phyloP scores from a whole-genome alignment of 202 grass and related monocot species.

The Elaeis oleifera region DNA sequence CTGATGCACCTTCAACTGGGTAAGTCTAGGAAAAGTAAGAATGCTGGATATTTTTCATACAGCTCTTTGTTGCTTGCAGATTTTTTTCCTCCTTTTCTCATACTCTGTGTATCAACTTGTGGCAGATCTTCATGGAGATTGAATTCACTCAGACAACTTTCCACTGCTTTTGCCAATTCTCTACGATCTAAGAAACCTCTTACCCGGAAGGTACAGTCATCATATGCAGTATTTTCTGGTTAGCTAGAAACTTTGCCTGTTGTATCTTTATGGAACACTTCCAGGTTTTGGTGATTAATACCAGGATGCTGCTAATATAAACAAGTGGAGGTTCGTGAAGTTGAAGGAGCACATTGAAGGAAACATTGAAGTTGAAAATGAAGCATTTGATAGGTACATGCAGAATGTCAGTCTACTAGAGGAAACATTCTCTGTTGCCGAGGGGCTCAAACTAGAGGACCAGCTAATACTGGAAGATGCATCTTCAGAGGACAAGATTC shows the following conservation, averaged over 20 bases:
- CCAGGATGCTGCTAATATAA: slow-evolving; percentile 55
- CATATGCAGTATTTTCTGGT: slow-evolving; percentile 3
- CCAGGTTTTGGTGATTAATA: background rate
- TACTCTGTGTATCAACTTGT: slow-evolving; percentile 9
- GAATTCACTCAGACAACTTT: slow-evolving; percentile 55
- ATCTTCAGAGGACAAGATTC: slow-evolving; percentile 46
- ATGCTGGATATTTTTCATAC: background rate
- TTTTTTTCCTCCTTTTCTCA: slow-evolving; percentile 14
- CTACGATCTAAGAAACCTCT: slow-evolving; percentile 60
- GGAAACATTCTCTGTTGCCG: slow-evolving; percentile 52
- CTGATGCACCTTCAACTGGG: slow-evolving; percentile 40
- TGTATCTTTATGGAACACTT: background rate
- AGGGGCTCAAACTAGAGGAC: slow-evolving; percentile 16
- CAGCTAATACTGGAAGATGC: slow-evolving; percentile 28
- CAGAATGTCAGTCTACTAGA: slow-evolving; percentile 60
- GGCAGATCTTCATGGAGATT: slow-evolving; percentile 53
- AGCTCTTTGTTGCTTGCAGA: background rate
- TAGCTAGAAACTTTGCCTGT: slow-evolving; percentile 2
- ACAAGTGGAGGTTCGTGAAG: slow-evolving; percentile 84
- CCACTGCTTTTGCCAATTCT: slow-evolving; percentile 60
- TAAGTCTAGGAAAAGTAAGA: slow-evolving; percentile 28
- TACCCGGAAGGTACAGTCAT: slow-evolving; percentile 51
- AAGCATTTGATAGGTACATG: slow-evolving; percentile 75
- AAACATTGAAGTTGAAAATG: slow-evolving; percentile 76
- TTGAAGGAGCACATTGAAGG: slow-evolving; percentile 77